Evolutionary conservation across 768 basidiomycete species (phyloP), one percentile per base, ranked within the genome.

Genomic region (Boletus rubroflammeus): DNA sequence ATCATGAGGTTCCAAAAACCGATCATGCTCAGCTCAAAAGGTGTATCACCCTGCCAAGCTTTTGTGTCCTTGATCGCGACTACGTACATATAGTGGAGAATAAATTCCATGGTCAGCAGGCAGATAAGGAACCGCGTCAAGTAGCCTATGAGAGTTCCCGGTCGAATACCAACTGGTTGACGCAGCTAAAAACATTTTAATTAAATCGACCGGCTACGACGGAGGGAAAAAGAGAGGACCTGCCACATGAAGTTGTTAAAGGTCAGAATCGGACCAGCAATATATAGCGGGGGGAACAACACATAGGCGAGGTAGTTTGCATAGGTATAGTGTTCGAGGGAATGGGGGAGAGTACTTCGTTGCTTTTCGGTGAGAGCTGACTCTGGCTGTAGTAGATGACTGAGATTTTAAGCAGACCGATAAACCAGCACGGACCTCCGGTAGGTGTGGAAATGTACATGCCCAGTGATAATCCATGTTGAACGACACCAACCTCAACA

Each of bases 1-100:
- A 98, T 77, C 26, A 96, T 88, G 44, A 98, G 78, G 66, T 96
- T 98, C 96, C 95, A 98, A 64, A 97, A 95, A 0, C 96, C 94
- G 43, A 98, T 83, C 88, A 97, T 89, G 62, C 84, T 84, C 19
- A 98, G 78, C 66, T 98, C 80, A 8, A 86, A 81, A 0, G 93
- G 86, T 0, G 83, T 81, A 62, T 86, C 81, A 5, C 88, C 90
- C 5, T 67, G 59, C 96, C 95, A 98, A 2, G 90, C 89, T 44
- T 81, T 82, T 0, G 79, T 75, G 59, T 96, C 92, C 70, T 98
- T 98, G 74, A 98, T 96, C 3, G 95, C 96, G 19, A 96, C 93
- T 28, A 97, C 88, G 63, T 97, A 94, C 89, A 98, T 97, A 68
- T 81, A 92, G 67, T 99, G 97, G 36, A 95, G 77, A 38, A 97